These are phyloP conservation scores for Fusarium multiceps DNA, from an alignment of 2,329 filamentous ascomycete genomes.

Conservation along the genomic window DNA sequence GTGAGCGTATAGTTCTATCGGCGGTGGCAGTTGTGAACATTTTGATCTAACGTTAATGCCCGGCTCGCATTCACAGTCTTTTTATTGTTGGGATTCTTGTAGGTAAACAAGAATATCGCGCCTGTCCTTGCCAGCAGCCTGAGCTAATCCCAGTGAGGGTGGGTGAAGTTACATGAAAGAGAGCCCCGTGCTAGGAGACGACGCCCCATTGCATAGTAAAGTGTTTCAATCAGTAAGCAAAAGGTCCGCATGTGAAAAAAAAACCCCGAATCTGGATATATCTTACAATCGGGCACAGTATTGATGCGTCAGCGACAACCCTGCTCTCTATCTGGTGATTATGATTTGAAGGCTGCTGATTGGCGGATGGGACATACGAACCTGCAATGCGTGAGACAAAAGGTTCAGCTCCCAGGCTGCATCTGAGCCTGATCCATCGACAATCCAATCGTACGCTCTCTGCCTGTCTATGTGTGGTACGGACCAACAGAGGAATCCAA, in stretches of 20 bases:
- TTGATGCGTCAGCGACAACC: neutral
- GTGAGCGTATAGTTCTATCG: no score
- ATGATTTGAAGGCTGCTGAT: accelerated
- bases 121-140: no score
- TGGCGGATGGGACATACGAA: neutral
- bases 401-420: neutral
- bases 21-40: no score
- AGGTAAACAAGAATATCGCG: no score
- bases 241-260: neutral
- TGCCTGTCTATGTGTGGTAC: neutral
- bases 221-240: neutral
- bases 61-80: no score
- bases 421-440: neutral
- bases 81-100: no score
- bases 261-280: neutral
- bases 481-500: no score
- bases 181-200: no score
- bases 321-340: neutral
- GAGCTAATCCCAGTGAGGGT: no score
- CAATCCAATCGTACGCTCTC: neutral
- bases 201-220: neutral
- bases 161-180: no score
- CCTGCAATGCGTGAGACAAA: neutral
- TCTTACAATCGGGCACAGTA: neutral
- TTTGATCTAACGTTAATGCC: no score